Evolutionary conservation across 164 flowering plant species (phyloP), one percentile per base, ranked within the genome.

Genomic region (Magnolia officinalis): DNA sequence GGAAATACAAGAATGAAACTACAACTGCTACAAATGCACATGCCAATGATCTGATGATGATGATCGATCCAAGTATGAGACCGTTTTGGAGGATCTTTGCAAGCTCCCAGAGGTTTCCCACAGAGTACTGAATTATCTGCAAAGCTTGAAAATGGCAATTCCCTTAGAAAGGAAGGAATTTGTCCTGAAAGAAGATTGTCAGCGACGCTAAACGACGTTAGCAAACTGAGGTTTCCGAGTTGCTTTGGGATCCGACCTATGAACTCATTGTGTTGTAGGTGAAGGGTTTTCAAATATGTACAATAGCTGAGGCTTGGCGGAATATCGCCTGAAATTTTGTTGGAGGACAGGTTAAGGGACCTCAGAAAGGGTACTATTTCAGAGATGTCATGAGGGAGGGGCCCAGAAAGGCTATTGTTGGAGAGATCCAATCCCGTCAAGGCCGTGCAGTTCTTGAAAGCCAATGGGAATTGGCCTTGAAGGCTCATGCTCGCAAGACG

Each of bases 381-480:
- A 1, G 86, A 77, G 26, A 93, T 87, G 71, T 90, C 74, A 14
- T 72, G 6, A 9, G 98, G 98, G 72, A 93, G 72, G n/a, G 77
- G 6, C 51, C 98, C 98, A 49, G 66, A 74, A 10, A 93, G 59
- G 0, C 78, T 68, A 75, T 93, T 93, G 78, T 64, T 78, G 0
- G 98, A 89, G 58, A 93, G 92, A 81, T 90, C 93, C 70, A 93
- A 76, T 8, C 90, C 92, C 1, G 91, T 90, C 78, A 93, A 31
- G 82, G 86, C 84, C 0, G 88, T 7, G 84, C 96, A 93, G 23
- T 83, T 83, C 75, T 63, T 69, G 13, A 93, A 52, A 2, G 92
- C 91, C 8, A 31, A 78, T 1, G 98, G 98, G 67, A 91, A 93
- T 45, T 73, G 78, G 70, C 98, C 98, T 77, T 83, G 82, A n/a